These are phyloP conservation scores for Alternaria gansuensis DNA, from an alignment of 2,329 filamentous ascomycete species.

Conservation along the genomic window DNA sequence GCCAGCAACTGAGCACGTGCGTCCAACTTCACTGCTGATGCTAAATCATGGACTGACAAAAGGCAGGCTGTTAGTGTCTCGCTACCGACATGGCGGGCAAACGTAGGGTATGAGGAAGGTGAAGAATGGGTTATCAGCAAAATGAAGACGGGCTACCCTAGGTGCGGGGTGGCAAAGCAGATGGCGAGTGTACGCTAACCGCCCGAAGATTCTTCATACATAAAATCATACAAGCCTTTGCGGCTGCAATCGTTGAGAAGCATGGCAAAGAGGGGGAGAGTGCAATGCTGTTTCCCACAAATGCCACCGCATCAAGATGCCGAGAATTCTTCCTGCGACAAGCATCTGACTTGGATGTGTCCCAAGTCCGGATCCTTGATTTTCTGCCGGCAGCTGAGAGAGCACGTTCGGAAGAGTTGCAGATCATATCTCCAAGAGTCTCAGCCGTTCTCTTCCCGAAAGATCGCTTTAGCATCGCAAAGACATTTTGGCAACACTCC, in stretches of 20 bases:
- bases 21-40: conserved; percentile 31
- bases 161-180: conserved; percentile 58
- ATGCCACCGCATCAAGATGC: conserved; percentile 74
- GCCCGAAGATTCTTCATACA: conserved; percentile 84
- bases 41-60: conserved; percentile 26
- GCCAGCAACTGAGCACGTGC: conserved; percentile 53
- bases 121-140: conserved; percentile 83
- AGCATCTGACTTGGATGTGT: conserved; percentile 61
- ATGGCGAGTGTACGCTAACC: conserved; percentile 21
- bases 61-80: conserved; percentile 92
- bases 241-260: conserved; percentile 69
- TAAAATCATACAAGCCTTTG: conserved; percentile 78
- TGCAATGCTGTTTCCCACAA: conserved; percentile 85
- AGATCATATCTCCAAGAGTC: conserved; percentile 57
- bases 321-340: conserved; percentile 73
- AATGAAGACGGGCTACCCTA: conserved; percentile 91
- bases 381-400: conserved; percentile 69
- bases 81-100: conserved; percentile 89
- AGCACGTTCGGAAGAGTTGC: conserved; percentile 57
- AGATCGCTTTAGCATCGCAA: conserved; percentile 75
- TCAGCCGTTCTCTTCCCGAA: conserved; percentile 73
- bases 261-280: conserved; percentile 70
- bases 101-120: conserved; percentile 93
- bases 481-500: conserved; percentile 96
- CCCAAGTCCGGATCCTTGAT: conserved; percentile 66